Evolutionary conservation across 148 eudicot genomes (phyloP), one percentile per base, ranked within the genome.

Genomic region (Chenopodium quinoa): DNA sequence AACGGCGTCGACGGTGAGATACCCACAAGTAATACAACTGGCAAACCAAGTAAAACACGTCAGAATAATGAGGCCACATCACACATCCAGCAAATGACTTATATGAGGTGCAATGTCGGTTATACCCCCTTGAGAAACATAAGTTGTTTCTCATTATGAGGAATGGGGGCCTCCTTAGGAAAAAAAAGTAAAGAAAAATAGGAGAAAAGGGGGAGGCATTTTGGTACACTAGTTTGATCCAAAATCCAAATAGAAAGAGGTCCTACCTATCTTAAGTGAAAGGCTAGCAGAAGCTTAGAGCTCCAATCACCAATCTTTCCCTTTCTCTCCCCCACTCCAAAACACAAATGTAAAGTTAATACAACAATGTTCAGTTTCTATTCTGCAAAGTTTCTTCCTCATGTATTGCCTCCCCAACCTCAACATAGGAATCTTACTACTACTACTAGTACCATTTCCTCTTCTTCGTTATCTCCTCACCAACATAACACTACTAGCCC

Each of bases 351-450:
- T 54, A 9, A 68, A 23, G 23, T 6, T 11, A 40, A 40, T 40
- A 40, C 44, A 23, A 82, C 69, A 31, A 78, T 82, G 85, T 54
- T 78, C 16, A 70, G 27, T 54, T 70, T 84, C 73, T 77, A 69
- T 2, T 50, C 86, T 48, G 17, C 83, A 7, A 71, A 78, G 71
- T 19, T 77, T 76, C 58, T 76, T 62, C 80, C 77, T 68, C 79
- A 74, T 67, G 34, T 13, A 17, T 9, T 27, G 8, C 54, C 32
- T 22, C 72, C 22, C 12, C 60, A 40, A 0, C 71, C 54, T 25
- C 56, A 23, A 4, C 64, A 52, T 52, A 27, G 56, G 23, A 47
- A 47, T 14, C 23, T 44, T 52, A 50, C 8, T 17, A 1, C 9
- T 25, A 44, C 73, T n/a, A 9, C 63, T 48, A 67, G 9, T 27